Evolutionary conservation across 2,329 filamentous ascomycete species (phyloP).

Genomic region (Cladosporium sp.): DNA sequence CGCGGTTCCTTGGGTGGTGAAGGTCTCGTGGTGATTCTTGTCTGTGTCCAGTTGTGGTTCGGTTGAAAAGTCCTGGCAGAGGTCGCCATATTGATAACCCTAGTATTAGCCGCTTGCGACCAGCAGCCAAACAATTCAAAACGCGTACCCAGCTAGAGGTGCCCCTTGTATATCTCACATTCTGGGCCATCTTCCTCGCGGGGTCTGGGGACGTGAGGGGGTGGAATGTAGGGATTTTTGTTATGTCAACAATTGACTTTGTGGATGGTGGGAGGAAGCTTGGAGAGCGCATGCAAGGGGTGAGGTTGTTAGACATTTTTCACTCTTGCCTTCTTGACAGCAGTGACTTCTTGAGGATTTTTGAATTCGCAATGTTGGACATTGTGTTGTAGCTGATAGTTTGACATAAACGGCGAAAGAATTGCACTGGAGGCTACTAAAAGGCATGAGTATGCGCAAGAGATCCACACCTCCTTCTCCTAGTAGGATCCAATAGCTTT

Average conservation of each 20-base stretch:
- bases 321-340: background rate
- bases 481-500: no score
- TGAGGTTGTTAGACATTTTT: background rate
- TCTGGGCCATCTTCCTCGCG: background rate
- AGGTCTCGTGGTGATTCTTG: conserved; percentile 14
- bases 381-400: no score
- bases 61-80: conserved; percentile 8
- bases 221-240: conserved; percentile 6
- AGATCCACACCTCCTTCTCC: no score
- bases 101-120: background rate
- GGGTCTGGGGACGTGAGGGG: background rate
- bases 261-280: background rate
- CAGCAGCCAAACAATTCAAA: background rate
- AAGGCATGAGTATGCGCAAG: no score
- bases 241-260: conserved; percentile 1
- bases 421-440: no score
- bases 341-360: no score
- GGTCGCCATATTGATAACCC: background rate
- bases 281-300: background rate
- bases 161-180: background rate
- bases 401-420: no score
- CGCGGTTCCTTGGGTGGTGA: conserved; percentile 11
- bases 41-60: conserved; percentile 17
- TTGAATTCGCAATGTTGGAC: no score
- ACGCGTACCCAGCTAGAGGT: background rate